These are phyloP conservation scores for Beauveria sp. DNA, from an alignment of 2,329 filamentous ascomycete genomes.

Conservation along the genomic window DNA sequence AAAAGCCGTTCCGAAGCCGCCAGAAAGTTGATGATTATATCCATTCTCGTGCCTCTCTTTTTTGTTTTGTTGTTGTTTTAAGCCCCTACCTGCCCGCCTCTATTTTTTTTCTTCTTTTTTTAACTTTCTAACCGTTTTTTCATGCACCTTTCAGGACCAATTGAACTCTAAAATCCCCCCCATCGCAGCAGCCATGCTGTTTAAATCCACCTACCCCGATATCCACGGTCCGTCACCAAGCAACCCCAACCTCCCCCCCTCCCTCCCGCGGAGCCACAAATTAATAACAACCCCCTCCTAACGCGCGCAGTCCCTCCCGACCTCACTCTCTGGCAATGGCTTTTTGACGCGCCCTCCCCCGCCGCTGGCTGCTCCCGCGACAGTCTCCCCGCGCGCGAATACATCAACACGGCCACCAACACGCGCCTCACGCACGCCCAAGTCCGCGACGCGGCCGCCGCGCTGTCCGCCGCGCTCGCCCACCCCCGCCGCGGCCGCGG, in stretches of 20 bases:
- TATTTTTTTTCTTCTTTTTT: not conserved
- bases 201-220: conserved; percentile 9
- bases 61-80: not conserved
- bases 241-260: not conserved
- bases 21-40: not conserved
- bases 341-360: not conserved
- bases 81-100: not conserved
- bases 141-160: not conserved
- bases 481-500: not conserved
- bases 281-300: not conserved
- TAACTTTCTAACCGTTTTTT: too few species aligned
- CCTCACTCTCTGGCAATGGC: conserved; percentile 9
- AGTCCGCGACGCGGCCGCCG: conserved; percentile 1
- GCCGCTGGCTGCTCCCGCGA: not conserved
- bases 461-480: conserved; percentile 1
- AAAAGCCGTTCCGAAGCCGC: not conserved
- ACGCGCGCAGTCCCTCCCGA: not conserved
- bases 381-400: not conserved
- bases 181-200: not conserved
- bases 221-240: not conserved
- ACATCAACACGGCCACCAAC: not conserved
- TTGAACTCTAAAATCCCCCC: not conserved
- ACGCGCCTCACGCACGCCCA: not conserved
- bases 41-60: not conserved
- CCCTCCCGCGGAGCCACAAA: not conserved